Evolutionary conservation across 805 yeast genomes (phyloP), one percentile per base, ranked within the genome.

Genomic region (Kazachstania martiniae): DNA sequence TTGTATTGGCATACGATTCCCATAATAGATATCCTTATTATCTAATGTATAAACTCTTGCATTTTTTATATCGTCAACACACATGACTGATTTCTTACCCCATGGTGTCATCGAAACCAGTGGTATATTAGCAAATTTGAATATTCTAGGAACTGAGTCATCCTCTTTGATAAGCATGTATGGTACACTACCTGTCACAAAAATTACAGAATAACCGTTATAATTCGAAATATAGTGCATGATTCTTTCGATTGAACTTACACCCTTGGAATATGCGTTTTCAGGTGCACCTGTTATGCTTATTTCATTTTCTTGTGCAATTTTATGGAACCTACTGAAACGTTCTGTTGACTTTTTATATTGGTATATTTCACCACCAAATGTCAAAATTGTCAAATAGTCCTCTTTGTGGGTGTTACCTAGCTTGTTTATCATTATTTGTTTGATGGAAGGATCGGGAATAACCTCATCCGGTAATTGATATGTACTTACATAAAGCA

Each of bases 251-350:
- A 80, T 68, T 4, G 65, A 1, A 78, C 79, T 38, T 39, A 55
- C 58, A 27, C 83, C 83, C 36, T 70, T 65, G 1, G 81, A 66
- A 45, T 74, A 78, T 1, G 87, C 80, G 52, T 80, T 80, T 34
- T 74, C 79, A 1, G 91, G 89, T 1, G 89, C 91, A 34, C 93
- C 93, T 1, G 84, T 74, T 8, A 78, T 65, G 4, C 65, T 53
- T 14, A 63, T 40, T 43, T 66, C 58, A 26, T 46, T 47, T 54
- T 66, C 12, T 2, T 32, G 15, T 3, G 41, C 26, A 33, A 43
- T 43, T 25, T 46, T 45, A 30, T 34, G 43, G 27, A 43, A 52
- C 27, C 50, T 40, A 30, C 50, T 48, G 31, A 31, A 35, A 29
- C 46, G 43, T 25, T 27, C 29, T 12, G 34, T 31, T 6, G 53